Evolutionary conservation across 306 rosid species (phyloP), one percentile per base, ranked within the genome.

Genomic region (Pterocarpus macrocarpus): DNA sequence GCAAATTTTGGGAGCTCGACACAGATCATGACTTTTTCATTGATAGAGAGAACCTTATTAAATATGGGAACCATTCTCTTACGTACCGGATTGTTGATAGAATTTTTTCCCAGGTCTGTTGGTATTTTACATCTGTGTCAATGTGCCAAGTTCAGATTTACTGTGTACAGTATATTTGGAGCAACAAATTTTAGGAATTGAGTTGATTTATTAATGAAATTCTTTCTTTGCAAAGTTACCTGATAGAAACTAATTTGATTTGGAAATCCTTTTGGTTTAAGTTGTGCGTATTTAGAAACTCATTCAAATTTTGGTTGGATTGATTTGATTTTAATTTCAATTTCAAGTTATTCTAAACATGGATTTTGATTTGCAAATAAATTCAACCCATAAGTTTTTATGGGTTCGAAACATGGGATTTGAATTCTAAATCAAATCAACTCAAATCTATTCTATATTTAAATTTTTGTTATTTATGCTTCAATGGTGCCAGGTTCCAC

Each of bases 1-100:
- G 99, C 91, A 96, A 96, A 85, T 96, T 96, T 86, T 96, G 99
- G 99, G 99, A 96, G 95, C 94, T 96, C 90, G 99, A 96, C 87
- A 87, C 94, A 28, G 99, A 96, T 86, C 99, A 94, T 80, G 99
- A 96, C 89, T 96, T 96, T 87, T 84, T 94, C 77, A 92, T 96
- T 71, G 97, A 96, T 86, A 96, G 91, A 87, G 99, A 96, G 84
- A 96, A 96, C 91, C 97, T 96, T 87, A 96, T 92, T 84, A 90
- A 94, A 94, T 96, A 94, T 90, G 99, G 98, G 80, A 96, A 96
- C 87, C 99, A 96, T 85, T 93, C 99, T 16, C 99, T 96, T 86
- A 96, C 99, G 55, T 96, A 92, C 87, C 89, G 99, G 89, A 94
- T 96, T 87, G 98, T 96, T 80, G 99, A 96, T 91, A 90, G 99